These are phyloP conservation scores for Didymella lethalis DNA, from an alignment of 2,329 filamentous ascomycete species.

Conservation along the genomic window DNA sequence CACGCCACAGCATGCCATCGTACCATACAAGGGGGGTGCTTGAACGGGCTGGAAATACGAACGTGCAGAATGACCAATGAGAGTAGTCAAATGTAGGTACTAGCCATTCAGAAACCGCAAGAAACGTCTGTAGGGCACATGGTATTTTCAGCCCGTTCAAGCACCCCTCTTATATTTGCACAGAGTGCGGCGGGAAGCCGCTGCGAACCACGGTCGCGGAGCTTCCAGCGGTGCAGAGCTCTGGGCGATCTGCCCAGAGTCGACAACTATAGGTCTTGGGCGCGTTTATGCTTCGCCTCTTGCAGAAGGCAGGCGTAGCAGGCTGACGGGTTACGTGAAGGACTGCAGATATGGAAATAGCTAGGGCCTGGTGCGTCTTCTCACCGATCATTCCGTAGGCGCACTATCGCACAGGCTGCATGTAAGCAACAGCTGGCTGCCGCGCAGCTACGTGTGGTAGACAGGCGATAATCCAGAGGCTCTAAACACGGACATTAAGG, in stretches of 20 bases:
- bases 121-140: too few species aligned
- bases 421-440: neutral
- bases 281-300: neutral
- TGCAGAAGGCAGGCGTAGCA: neutral
- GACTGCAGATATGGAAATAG: neutral
- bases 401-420: neutral
- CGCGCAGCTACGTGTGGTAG: neutral
- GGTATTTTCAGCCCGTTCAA: too few species aligned
- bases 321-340: neutral
- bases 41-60: too few species aligned
- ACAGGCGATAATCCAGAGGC: neutral
- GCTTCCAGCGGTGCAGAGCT: neutral
- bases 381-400: neutral
- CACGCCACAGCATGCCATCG: neutral
- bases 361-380: neutral
- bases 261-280: neutral
- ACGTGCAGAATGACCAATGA: too few species aligned
- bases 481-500: neutral
- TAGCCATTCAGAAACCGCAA: too few species aligned
- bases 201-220: slow-evolving; percentile 2
- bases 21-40: neutral
- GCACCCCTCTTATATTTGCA: neutral
- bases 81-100: too few species aligned
- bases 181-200: slow-evolving; percentile 5
- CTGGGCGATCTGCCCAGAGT: neutral